phyloP scores from a whole-genome alignment of 2,329 filamentous ascomycete species.

The Alternaria consortialis region DNA sequence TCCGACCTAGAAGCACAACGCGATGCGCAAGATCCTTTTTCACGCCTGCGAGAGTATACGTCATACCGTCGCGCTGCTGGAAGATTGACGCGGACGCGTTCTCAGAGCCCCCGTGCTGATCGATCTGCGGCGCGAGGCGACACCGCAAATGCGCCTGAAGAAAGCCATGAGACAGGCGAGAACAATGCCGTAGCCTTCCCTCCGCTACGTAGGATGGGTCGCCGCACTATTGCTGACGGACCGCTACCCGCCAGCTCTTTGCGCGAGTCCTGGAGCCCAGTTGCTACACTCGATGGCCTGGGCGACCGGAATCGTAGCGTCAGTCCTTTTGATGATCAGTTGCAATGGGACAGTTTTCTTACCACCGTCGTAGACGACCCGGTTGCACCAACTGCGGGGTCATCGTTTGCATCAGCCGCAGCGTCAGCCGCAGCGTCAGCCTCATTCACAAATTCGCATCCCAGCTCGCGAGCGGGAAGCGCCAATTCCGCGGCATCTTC shows the following conservation, averaged over 20 bases:
- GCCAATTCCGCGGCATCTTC: constrained; percentile 54
- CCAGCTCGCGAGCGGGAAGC: constrained; percentile 56
- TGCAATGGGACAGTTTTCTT: constrained; percentile 81
- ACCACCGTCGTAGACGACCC: constrained; percentile 83
- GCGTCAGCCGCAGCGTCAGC: constrained; percentile 67
- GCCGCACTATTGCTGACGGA: constrained; percentile 49
- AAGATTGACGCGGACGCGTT: constrained; percentile 25
- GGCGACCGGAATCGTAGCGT: constrained; percentile 85
- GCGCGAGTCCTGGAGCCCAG: constrained; percentile 51
- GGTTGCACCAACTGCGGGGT: constrained; percentile 79
- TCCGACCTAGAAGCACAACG: constrained; percentile 12
- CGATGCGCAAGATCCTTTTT: constrained; percentile 12
- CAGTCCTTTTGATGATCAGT: constrained; percentile 65
- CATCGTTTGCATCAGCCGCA: constrained; percentile 79
- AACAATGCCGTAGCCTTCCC: constrained; percentile 44
- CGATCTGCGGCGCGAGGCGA: constrained; percentile 10
- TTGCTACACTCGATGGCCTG: constrained; percentile 70
- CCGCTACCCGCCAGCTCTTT: constrained; percentile 49
- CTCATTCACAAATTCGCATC: constrained; percentile 55
- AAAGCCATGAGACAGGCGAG: constrained; percentile 35
- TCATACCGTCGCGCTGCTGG: constrained; percentile 19
- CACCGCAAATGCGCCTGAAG: constrained; percentile 20
- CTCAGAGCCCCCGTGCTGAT: constrained; percentile 20
- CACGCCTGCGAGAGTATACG: constrained; percentile 11
- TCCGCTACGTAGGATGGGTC: constrained; percentile 50